Evolutionary conservation across 2,329 filamentous ascomycete genomes (phyloP).

Genomic region (Penicillium sp.): DNA sequence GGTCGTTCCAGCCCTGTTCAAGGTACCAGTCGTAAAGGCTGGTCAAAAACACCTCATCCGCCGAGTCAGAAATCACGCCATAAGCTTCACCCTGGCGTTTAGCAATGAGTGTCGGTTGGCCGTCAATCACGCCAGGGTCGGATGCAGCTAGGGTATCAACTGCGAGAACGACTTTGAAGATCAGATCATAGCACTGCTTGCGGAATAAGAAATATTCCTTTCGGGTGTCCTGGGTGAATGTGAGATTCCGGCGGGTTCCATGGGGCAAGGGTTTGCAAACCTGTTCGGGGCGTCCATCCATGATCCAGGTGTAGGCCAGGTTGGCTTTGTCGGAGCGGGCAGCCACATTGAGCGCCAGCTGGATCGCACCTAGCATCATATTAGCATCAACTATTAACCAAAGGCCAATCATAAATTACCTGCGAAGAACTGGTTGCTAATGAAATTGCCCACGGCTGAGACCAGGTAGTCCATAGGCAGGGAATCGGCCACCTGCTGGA

Average conservation of each 20-base stretch:
- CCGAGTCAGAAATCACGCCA: slow-evolving; percentile 80
- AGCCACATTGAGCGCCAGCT: slow-evolving; percentile 80
- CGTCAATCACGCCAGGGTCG: slow-evolving; percentile 75
- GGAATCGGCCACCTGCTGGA: slow-evolving; percentile 82
- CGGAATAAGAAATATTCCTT: slow-evolving; percentile 68
- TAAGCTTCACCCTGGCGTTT: slow-evolving; percentile 87
- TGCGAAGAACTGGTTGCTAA: slow-evolving; percentile 82
- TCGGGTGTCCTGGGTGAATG: slow-evolving; percentile 61
- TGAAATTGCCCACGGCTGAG: slow-evolving; percentile 76
- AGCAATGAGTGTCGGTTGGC: slow-evolving; percentile 71
- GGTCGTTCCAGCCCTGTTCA: slow-evolving; percentile 77
- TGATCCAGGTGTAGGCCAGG: slow-evolving; percentile 79
- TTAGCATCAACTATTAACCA: slow-evolving; percentile 9
- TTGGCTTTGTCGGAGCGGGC: slow-evolving; percentile 85
- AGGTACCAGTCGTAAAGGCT: slow-evolving; percentile 99
- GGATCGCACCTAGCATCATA: slow-evolving; percentile 66
- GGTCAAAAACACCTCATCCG: slow-evolving; percentile 92
- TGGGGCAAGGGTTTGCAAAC: slow-evolving; percentile 32
- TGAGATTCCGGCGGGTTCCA: slow-evolving; percentile 7
- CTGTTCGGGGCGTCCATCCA: slow-evolving; percentile 71
- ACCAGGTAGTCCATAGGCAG: slow-evolving; percentile 79
- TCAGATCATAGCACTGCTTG: slow-evolving; percentile 79
- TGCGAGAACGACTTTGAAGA: slow-evolving; percentile 76
- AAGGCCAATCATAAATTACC: slow-evolving; percentile 42
- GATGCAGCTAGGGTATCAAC: slow-evolving; percentile 71